Conservation (phyloP, 2,329 filamentous ascomycete species). For the Blumeria graminis region DNA sequence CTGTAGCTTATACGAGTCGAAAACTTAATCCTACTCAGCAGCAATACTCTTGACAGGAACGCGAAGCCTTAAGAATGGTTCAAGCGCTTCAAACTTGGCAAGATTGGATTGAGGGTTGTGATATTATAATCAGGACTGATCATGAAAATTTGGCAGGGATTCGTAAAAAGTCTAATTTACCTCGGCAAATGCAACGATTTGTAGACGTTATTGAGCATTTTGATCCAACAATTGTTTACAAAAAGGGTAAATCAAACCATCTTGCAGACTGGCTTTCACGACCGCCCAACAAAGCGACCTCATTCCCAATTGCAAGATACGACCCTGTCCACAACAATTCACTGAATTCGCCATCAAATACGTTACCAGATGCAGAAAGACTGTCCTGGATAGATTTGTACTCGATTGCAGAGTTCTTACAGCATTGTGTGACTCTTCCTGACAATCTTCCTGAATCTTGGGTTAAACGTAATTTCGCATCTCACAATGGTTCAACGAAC, state of each 20-base stretch:
- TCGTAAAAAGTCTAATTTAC: not conserved
- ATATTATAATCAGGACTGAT: not conserved
- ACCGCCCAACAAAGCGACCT: not conserved
- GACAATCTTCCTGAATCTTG: not conserved
- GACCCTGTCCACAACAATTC: not conserved
- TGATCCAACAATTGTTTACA: conserved; percentile 1
- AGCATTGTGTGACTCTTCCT: not conserved
- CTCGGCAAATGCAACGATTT: not conserved
- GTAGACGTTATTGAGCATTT: not conserved
- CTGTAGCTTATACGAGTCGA: not conserved
- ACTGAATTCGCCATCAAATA: not conserved
- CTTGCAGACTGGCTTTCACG: not conserved
- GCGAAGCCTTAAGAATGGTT: not conserved
- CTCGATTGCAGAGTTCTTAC: not conserved
- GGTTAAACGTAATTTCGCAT: not conserved
- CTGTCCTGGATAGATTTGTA: not conserved
- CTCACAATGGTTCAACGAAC: not conserved
- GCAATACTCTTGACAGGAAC: not conserved
- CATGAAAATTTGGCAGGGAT: not conserved
- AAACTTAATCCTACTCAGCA: not conserved
- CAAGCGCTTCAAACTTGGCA: not conserved
- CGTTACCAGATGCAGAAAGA: not conserved
- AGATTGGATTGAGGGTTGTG: not conserved
- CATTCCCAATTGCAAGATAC: not conserved
- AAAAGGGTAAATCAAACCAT: not conserved